phyloP scores from a whole-genome alignment of 495 filamentous ascomycete genomes.

The Pyronema domesticum region DNA sequence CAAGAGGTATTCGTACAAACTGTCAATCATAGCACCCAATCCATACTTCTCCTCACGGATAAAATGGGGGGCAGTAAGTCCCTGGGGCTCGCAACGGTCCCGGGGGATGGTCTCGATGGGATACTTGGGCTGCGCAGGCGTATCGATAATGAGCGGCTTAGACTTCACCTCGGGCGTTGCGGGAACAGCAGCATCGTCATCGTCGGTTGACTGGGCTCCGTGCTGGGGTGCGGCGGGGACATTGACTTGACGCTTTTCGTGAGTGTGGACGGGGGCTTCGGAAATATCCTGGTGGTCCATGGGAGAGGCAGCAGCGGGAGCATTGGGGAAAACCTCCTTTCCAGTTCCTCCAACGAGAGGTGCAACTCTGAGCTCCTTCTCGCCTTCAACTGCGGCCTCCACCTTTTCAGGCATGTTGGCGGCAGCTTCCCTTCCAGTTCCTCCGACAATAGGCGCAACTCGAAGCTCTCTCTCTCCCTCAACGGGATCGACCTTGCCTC shows the following conservation, averaged over 20 bases:
- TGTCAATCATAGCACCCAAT: slow-evolving; percentile 74
- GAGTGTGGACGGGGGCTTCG: background rate
- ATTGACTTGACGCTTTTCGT: background rate
- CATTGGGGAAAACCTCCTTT: background rate
- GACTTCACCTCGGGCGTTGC: background rate
- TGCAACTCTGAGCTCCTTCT: background rate
- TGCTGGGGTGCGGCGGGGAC: background rate
- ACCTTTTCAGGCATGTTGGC: background rate
- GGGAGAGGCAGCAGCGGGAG: too few relatives aligned
- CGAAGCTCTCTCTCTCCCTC: background rate
- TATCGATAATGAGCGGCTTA: too few relatives aligned
- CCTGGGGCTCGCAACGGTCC: background rate
- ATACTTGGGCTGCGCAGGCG: too few relatives aligned
- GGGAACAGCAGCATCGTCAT: background rate
- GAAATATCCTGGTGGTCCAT: too few relatives aligned
- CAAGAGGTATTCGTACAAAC: slow-evolving; percentile 86
- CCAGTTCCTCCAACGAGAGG: slow-evolving; percentile 1
- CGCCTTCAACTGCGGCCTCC: background rate
- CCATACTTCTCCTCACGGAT: slow-evolving; percentile 34
- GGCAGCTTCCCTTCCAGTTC: background rate
- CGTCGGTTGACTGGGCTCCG: background rate
- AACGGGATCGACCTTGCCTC: too few relatives aligned
- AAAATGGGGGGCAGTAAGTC: background rate
- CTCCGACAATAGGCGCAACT: background rate
- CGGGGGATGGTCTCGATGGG: too few relatives aligned